Percentiles rank a stretch among this genome's conserved stretches.
Conservation (phyloP, 495 filamentous ascomycete species). For the Talaromyces thailandensis region DNA sequence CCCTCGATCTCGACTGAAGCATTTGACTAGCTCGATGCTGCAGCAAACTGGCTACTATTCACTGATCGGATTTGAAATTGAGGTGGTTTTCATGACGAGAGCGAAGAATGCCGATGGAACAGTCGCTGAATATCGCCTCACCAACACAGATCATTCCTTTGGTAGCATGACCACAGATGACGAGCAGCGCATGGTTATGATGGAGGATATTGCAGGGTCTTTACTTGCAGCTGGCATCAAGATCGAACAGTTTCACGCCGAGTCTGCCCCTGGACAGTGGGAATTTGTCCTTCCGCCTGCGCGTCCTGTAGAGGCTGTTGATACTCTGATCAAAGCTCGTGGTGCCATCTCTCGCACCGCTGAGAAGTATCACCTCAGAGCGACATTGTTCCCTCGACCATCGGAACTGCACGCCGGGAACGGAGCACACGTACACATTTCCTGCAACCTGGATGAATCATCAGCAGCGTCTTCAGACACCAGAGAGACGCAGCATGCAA, state of each 20-base stretch:
- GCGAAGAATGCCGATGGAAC: slow-evolving; percentile 1
- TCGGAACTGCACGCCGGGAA: slow-evolving; percentile 46
- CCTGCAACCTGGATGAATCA: slow-evolving; percentile 29
- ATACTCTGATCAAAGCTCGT: slow-evolving; percentile 56
- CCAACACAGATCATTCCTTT: slow-evolving; percentile 9
- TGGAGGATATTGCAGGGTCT: slow-evolving; percentile 44
- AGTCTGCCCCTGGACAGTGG: slow-evolving; percentile 59
- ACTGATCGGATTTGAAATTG: slow-evolving; percentile 65
- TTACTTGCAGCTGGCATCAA: slow-evolving; percentile 46
- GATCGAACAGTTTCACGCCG: slow-evolving; percentile 60
- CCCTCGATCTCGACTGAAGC: slow-evolving; percentile 40
- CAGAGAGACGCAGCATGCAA: slow-evolving; percentile 16
- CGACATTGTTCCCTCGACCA: slow-evolving; percentile 61
- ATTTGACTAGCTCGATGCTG: slow-evolving; percentile 31
- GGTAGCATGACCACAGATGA: slow-evolving; percentile 11
- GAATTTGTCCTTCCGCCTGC: slow-evolving; percentile 59
- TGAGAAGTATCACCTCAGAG: slow-evolving; percentile 36
- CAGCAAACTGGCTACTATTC: slow-evolving; percentile 31
- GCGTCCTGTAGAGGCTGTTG: slow-evolving; percentile 54
- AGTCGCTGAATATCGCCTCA: slow-evolving; percentile 3
- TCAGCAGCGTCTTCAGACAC: background rate
- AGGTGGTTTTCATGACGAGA: slow-evolving; percentile 53
- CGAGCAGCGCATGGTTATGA: slow-evolving; percentile 37
- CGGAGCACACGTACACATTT: slow-evolving; percentile 61
- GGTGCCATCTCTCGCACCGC: slow-evolving; percentile 52